Evolutionary conservation across 2,329 filamentous ascomycete genomes (phyloP).

Genomic region (Botrytis hyacinthi): DNA sequence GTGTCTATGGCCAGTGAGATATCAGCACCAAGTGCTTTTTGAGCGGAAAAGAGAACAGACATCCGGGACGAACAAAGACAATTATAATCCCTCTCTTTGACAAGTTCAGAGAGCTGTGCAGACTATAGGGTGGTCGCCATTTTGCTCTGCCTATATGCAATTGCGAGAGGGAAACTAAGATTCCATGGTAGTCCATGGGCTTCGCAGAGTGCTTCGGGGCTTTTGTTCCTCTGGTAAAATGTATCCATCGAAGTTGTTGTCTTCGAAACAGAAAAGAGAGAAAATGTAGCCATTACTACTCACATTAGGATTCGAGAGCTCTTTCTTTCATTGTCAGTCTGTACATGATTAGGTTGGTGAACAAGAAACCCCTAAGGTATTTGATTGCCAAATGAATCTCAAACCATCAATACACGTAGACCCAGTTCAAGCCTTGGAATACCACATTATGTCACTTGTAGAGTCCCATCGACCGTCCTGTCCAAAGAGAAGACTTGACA

Average conservation of each 20-base stretch:
- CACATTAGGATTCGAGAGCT: conserved; percentile 24
- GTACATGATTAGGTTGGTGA: conserved; percentile 26
- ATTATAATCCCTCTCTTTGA: conserved; percentile 30
- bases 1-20: background rate
- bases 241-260: conserved; percentile 25
- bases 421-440: background rate
- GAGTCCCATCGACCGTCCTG: background rate
- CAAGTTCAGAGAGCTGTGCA: conserved; percentile 33
- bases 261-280: conserved; percentile 39
- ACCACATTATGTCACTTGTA: background rate
- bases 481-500: background rate
- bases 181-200: background rate
- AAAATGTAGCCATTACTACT: conserved; percentile 39
- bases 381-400: conserved; percentile 26
- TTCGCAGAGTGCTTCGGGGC: background rate
- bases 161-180: background rate
- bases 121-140: conserved; percentile 40
- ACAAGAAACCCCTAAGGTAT: conserved; percentile 26
- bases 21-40: background rate
- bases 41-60: background rate
- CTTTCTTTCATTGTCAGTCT: conserved; percentile 17
- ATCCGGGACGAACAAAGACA: conserved; percentile 37
- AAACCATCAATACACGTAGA: too few species aligned
- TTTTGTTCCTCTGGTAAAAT: background rate
- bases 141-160: conserved; percentile 41